phyloP scores from a whole-genome alignment of 2,329 filamentous ascomycete species.

The Knufia fluminis region DNA sequence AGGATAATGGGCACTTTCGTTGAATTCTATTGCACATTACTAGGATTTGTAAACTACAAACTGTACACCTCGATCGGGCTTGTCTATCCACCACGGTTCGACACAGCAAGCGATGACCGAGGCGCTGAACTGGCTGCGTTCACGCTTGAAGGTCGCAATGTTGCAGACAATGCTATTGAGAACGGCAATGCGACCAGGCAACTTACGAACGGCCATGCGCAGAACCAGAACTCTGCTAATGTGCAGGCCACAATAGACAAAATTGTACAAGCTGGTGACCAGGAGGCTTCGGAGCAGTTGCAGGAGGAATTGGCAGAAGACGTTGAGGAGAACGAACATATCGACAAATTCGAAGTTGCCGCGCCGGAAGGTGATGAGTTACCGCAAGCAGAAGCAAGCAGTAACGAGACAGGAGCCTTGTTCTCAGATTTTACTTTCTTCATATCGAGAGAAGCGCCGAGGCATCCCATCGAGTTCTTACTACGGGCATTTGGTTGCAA shows the following conservation, averaged over 20 bases:
- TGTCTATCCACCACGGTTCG: slow-evolving; percentile 93
- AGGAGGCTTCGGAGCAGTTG: slow-evolving; percentile 35
- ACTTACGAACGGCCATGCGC: slow-evolving; percentile 41
- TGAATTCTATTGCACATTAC: slow-evolving; percentile 94
- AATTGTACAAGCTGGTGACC: slow-evolving; percentile 34
- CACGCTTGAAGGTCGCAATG: slow-evolving; percentile 68
- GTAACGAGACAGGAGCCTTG: slow-evolving; percentile 60
- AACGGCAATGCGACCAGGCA: slow-evolving; percentile 45
- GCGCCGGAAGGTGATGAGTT: slow-evolving; percentile 79
- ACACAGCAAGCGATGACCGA: slow-evolving; percentile 73
- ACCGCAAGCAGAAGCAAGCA: slow-evolving; percentile 62
- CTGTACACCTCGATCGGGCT: slow-evolving; percentile 85
- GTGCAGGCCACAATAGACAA: slow-evolving; percentile 59
- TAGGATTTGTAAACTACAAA: slow-evolving; percentile 93
- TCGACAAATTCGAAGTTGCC: slow-evolving; percentile 85
- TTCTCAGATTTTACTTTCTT: slow-evolving; percentile 87
- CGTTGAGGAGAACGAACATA: slow-evolving; percentile 44
- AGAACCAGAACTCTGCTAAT: slow-evolving; percentile 54
- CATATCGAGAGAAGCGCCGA: slow-evolving; percentile 85
- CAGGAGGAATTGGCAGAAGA: slow-evolving; percentile 36
- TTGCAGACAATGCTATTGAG: slow-evolving; percentile 37
- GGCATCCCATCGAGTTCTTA: slow-evolving; percentile 84
- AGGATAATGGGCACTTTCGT: slow-evolving; percentile 99
- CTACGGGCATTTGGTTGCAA: slow-evolving; percentile 92
- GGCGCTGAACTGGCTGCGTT: slow-evolving; percentile 87